These are phyloP conservation scores for Bauhinia variegata DNA, from an alignment of 306 rosid genomes.

Conservation along the genomic window DNA sequence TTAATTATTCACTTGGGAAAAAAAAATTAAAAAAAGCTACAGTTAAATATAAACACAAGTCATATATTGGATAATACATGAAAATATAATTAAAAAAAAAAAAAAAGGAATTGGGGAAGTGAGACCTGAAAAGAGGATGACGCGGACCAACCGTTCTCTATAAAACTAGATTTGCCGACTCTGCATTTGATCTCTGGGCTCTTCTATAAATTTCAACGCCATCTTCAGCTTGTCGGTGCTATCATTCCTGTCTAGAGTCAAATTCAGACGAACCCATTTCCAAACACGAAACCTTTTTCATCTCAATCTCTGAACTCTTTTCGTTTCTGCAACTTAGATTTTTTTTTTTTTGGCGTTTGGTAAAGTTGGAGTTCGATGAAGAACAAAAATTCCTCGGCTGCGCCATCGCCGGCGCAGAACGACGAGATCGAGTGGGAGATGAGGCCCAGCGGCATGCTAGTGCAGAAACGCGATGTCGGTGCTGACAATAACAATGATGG, in stretches of 20 bases:
- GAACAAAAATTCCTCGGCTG: neutral
- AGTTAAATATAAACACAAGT: too few species aligned
- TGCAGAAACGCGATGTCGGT: neutral
- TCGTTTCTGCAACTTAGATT: neutral
- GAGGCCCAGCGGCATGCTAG: slow-evolving; percentile 11
- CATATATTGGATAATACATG: too few species aligned
- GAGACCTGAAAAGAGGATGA: neutral
- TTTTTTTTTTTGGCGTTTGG: neutral
- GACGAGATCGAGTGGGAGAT: neutral
- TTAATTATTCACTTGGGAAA: too few species aligned
- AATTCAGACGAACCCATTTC: neutral
- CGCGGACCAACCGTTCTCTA: neutral
- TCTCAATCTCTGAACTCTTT: neutral
- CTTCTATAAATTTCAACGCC: neutral
- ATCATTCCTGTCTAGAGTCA: neutral
- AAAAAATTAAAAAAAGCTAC: too few species aligned
- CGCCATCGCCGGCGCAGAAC: neutral
- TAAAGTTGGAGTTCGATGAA: neutral
- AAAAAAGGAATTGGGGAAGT: too few species aligned
- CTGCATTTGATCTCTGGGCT: neutral
- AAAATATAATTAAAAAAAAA: too few species aligned
- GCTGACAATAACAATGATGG: neutral
- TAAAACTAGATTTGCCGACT: neutral
- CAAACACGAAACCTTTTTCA: neutral
- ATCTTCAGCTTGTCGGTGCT: neutral